Evolutionary conservation across 345 rosid species (phyloP).

Genomic region (Citropsis articulata): DNA sequence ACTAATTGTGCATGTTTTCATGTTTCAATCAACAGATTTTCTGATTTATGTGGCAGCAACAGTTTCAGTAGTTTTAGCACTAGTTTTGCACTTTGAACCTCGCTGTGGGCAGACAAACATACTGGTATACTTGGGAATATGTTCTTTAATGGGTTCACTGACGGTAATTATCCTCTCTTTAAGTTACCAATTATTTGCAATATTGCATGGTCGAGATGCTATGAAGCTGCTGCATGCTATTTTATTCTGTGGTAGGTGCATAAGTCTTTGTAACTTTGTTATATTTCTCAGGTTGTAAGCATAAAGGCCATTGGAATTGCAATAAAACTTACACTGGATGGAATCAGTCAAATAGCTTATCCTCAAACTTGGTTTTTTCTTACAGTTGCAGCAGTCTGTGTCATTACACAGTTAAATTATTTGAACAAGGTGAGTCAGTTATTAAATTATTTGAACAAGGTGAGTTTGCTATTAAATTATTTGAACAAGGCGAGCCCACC

Average conservation of each 20-base stretch:
- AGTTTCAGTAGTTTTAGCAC: slow-evolving; percentile 62
- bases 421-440: slow-evolving; percentile 63
- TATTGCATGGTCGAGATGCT: neutral
- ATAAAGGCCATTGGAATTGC: slow-evolving; percentile 96
- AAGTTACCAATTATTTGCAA: neutral
- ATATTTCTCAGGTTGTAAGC: slow-evolving; percentile 68
- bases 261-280: neutral
- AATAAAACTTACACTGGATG: slow-evolving; percentile 80
- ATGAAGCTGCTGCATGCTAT: neutral
- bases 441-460: slow-evolving; percentile 88
- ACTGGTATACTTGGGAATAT: slow-evolving; percentile 81
- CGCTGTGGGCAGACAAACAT: slow-evolving; percentile 77
- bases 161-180: slow-evolving; percentile 44
- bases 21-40: slow-evolving; percentile 60
- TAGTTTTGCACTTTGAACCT: slow-evolving; percentile 85
- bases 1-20: slow-evolving; percentile 6
- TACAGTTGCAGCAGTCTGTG: slow-evolving; percentile 82
- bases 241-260: neutral
- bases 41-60: slow-evolving; percentile 64
- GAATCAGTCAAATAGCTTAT: slow-evolving; percentile 70
- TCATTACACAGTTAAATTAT: slow-evolving; percentile 80
- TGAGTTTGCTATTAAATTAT: slow-evolving; percentile 11
- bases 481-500: slow-evolving; percentile 24
- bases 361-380: slow-evolving; percentile 91
- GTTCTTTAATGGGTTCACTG: slow-evolving; percentile 81